A percentile compares a stretch with the other conserved stretches of the same genome.
Conservation (phyloP, 192 early-diverging fungal genomes). For the Glomus cerebriforme region DNA sequence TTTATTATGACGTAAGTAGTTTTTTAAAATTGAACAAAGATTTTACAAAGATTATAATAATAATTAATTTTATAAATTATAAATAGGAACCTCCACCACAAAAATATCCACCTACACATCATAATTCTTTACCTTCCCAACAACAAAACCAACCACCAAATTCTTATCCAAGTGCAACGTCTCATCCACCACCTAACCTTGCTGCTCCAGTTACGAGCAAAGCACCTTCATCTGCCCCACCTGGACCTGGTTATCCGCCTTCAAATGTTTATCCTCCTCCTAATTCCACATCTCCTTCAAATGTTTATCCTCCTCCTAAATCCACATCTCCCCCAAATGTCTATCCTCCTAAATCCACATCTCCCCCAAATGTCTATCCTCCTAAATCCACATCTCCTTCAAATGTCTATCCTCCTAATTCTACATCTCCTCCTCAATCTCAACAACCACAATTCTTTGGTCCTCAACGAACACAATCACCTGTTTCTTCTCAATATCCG, state of each 20-base stretch:
- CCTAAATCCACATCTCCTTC: not conserved
- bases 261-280: not conserved
- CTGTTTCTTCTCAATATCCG: not conserved
- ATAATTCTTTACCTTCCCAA: not conserved
- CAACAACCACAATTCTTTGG: not conserved
- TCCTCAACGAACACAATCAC: not conserved
- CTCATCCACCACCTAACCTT: too few relatives aligned
- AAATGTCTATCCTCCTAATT: not conserved
- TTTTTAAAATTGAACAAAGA: not conserved
- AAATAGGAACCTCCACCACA: not conserved
- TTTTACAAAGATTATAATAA: not conserved
- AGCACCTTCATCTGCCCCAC: not conserved
- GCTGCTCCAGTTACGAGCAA: not conserved
- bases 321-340: not conserved
- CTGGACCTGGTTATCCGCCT: not conserved
- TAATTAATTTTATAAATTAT: not conserved
- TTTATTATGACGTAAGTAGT: conserved; percentile 18
- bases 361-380: not conserved
- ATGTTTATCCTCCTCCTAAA: not conserved
- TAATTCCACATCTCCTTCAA: not conserved
- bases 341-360: not conserved
- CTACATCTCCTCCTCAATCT: not conserved
- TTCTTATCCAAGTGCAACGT: not conserved
- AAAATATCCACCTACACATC: not conserved
- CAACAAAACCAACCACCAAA: not conserved